A percentile compares a stretch with the other conserved stretches of the same genome.
These are phyloP conservation scores for Daucus carota DNA, from an alignment of 129 eudicot species.

Conservation along the genomic window DNA sequence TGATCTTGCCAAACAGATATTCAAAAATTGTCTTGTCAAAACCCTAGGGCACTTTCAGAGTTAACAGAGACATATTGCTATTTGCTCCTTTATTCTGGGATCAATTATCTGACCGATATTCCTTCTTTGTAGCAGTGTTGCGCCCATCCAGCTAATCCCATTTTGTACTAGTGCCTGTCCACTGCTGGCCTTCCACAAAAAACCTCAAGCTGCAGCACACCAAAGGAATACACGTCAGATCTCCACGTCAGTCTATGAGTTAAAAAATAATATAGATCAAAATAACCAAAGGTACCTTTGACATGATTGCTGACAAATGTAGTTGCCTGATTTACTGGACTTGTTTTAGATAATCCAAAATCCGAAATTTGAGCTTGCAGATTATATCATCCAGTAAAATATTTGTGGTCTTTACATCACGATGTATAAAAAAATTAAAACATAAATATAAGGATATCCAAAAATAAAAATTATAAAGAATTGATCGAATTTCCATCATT, in stretches of 20 bases:
- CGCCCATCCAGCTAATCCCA: slow-evolving; percentile 14
- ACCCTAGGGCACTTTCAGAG: not conserved
- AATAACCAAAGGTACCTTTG: not conserved
- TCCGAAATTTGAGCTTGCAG: not conserved
- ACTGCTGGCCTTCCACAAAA: slow-evolving; percentile 29
- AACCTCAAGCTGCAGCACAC: slow-evolving; percentile 29
- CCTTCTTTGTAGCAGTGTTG: slow-evolving; percentile 12
- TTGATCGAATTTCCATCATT: no score
- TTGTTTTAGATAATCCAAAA: not conserved
- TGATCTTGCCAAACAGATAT: not conserved
- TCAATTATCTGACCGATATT: not conserved
- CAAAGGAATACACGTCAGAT: slow-evolving; percentile 45
- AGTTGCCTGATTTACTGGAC: slow-evolving; percentile 3
- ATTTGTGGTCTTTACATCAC: slow-evolving; percentile 2
- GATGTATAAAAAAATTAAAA: no score
- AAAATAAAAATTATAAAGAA: no score
- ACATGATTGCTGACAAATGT: not conserved
- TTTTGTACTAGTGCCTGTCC: slow-evolving; percentile 11
- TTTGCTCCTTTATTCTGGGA: slow-evolving; percentile 7
- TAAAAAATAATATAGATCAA: slow-evolving; percentile 5
- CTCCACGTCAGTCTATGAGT: slow-evolving; percentile 28
- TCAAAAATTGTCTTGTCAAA: not conserved
- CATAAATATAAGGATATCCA: no score
- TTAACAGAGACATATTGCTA: not conserved
- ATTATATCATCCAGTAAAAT: slow-evolving; percentile 1